These are phyloP conservation scores for Capsicum rhomboideum DNA, from an alignment of 257 asterid genomes.

Conservation along the genomic window DNA sequence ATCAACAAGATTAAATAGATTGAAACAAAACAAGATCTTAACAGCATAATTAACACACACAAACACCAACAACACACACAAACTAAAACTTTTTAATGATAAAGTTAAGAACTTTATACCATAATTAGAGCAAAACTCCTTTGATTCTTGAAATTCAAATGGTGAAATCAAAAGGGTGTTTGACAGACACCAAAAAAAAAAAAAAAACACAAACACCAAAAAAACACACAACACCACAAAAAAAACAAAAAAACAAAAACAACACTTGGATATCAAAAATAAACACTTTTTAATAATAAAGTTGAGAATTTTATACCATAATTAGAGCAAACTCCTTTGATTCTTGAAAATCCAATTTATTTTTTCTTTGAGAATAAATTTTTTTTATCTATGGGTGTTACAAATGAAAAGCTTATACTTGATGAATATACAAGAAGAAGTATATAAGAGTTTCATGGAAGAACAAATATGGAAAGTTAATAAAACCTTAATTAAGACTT, in stretches of 20 bases:
- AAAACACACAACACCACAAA: no score
- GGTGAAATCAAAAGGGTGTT: not conserved
- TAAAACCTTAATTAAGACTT: not conserved
- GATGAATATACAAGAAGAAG: constrained; percentile 7
- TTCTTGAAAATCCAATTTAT: no score
- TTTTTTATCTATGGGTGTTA: constrained; percentile 17
- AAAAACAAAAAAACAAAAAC: not conserved
- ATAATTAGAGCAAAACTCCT: not conserved
- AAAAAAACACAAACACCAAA: not conserved
- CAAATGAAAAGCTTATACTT: constrained; percentile 20
- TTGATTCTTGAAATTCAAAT: not conserved
- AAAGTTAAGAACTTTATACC: not conserved
- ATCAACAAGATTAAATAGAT: no score
- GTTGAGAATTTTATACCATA: no score
- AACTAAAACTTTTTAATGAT: no score
- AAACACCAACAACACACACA: not conserved
- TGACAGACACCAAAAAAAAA: no score
- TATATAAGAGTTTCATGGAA: constrained; percentile 7
- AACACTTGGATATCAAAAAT: no score
- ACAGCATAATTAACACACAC: not conserved
- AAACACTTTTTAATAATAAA: no score
- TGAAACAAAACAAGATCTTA: no score
- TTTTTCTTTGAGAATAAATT: not conserved
- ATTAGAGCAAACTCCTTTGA: no score
- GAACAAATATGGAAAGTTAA: constrained; percentile 11